These are phyloP conservation scores for Scorias spongiosa DNA, from an alignment of 2,329 filamentous ascomycete genomes.

Conservation along the genomic window DNA sequence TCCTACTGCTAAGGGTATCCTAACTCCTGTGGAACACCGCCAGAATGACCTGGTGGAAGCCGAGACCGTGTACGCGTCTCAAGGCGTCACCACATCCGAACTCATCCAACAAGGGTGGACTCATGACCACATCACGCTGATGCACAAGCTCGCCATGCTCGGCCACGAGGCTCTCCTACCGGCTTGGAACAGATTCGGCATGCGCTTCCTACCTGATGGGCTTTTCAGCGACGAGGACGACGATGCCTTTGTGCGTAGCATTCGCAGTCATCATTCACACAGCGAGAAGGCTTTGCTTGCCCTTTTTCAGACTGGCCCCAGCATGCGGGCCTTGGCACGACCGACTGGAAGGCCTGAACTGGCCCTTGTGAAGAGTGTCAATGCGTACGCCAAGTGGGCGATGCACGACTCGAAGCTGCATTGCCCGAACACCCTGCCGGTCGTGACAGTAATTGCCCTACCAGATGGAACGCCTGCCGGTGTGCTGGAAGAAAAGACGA, in stretches of 20 bases:
- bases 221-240: constrained; percentile 33
- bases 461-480: constrained; percentile 24
- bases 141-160: constrained; percentile 38
- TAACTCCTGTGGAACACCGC: not conserved
- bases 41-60: not conserved
- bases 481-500: constrained; percentile 27
- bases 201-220: constrained; percentile 36
- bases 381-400: constrained; percentile 39
- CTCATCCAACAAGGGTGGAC: constrained; percentile 28
- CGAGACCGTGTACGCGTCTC: not conserved
- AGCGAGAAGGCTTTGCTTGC: constrained; percentile 36
- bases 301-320: constrained; percentile 34
- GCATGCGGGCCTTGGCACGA: constrained; percentile 9
- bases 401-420: constrained; percentile 33
- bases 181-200: constrained; percentile 36
- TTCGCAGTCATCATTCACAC: constrained; percentile 29
- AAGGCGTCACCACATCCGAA: constrained; percentile 6
- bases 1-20: not conserved
- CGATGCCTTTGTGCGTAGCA: constrained; percentile 31
- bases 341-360: constrained; percentile 7
- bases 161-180: constrained; percentile 42
- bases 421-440: constrained; percentile 19
- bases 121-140: constrained; percentile 36
- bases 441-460: constrained; percentile 32
- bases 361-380: constrained; percentile 10